A percentile compares a stretch with the other conserved stretches of the same genome.
These are phyloP conservation scores for Vigna radiata DNA, from an alignment of 306 rosid genomes.

Conservation along the genomic window DNA sequence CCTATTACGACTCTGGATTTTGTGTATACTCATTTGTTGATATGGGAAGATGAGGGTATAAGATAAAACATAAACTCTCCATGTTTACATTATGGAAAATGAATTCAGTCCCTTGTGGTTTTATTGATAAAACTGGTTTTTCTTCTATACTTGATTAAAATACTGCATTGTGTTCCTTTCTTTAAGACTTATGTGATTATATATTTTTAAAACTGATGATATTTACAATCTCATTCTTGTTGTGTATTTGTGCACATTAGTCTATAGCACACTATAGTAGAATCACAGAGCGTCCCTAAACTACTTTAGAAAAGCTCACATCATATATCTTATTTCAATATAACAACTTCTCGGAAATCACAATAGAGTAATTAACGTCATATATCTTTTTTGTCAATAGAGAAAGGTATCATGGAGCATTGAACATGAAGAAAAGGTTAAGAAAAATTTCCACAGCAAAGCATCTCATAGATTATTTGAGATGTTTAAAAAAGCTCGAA, in stretches of 20 bases:
- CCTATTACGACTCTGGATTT: background rate
- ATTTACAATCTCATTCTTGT: conserved; percentile 4
- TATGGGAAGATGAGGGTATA: conserved; percentile 30
- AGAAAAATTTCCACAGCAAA: too few species aligned
- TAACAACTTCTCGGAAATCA: too few species aligned
- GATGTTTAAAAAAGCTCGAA: too few species aligned
- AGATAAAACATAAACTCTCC: conserved; percentile 17
- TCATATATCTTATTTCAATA: too few species aligned
- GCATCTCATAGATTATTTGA: too few species aligned
- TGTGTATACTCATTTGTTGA: conserved; percentile 30
- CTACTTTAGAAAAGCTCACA: too few species aligned
- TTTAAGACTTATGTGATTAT: conserved; percentile 35
- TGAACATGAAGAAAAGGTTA: too few species aligned
- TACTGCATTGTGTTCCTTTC: conserved; percentile 8
- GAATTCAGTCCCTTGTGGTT: conserved; percentile 30
- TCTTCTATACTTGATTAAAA: conserved; percentile 9
- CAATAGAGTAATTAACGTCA: too few species aligned
- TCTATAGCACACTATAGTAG: background rate
- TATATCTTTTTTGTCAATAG: too few species aligned
- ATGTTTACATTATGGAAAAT: conserved; percentile 32
- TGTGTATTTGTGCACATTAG: background rate
- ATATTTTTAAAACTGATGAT: conserved; percentile 60
- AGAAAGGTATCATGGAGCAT: too few species aligned
- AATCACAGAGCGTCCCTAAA: background rate
- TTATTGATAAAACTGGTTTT: conserved; percentile 14